These are phyloP conservation scores for Mortierella sp. DNA, from an alignment of 371 early-diverging fungal genomes.

Conservation along the genomic window DNA sequence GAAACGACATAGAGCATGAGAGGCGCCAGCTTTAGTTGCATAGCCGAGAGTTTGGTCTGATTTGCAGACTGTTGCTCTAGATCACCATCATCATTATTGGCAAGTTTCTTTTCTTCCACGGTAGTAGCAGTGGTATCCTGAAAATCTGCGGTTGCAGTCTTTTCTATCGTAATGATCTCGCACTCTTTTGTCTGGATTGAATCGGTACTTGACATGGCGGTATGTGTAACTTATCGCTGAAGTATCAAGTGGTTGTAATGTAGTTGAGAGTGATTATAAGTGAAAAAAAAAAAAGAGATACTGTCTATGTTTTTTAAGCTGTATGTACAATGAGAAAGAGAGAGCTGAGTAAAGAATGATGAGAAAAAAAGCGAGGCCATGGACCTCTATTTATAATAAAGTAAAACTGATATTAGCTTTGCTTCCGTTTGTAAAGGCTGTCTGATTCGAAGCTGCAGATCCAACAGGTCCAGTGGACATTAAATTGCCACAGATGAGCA, in stretches of 20 bases:
- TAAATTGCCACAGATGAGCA: neutral
- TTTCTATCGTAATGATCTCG: slow-evolving; percentile 10
- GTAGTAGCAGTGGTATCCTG: neutral
- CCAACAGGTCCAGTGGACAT: slow-evolving; percentile 5
- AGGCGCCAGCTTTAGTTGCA: slow-evolving; percentile 27
- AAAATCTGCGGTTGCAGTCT: neutral
- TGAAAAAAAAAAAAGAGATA: too few relatives aligned
- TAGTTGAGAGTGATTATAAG: neutral
- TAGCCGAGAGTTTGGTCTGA: slow-evolving; percentile 4
- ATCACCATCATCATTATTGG: neutral
- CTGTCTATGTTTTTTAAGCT: too few relatives aligned
- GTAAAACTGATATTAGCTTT: too few relatives aligned
- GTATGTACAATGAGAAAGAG: too few relatives aligned
- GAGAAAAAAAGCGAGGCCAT: too few relatives aligned
- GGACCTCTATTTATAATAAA: too few relatives aligned
- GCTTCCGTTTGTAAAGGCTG: neutral
- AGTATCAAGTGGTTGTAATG: neutral
- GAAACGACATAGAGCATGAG: slow-evolving; percentile 43
- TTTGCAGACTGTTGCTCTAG: neutral
- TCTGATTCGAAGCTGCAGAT: neutral
- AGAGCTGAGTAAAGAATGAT: too few relatives aligned
- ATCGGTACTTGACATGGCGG: slow-evolving; percentile 1
- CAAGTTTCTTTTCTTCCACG: neutral
- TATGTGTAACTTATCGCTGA: neutral
- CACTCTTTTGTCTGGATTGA: slow-evolving; percentile 5